Base-by-base conservation (phyloP, 2,329 filamentous ascomycete species). In the Xylariaceae sp. region DNA sequence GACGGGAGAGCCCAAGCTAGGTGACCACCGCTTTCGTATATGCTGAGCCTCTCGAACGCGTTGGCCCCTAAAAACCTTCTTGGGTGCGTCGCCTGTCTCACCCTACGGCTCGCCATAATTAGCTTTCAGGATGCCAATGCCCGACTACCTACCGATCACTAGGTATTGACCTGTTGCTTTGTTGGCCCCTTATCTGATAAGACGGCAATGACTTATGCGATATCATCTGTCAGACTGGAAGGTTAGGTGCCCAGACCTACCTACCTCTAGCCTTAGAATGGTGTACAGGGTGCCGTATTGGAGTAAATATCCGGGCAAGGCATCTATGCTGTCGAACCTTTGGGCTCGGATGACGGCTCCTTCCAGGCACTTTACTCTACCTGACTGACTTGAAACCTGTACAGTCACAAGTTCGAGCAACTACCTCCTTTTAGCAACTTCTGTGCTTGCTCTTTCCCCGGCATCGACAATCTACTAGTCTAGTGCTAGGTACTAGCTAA, bases 281-380 rank as follows among this genome's bases (percentile, higher is more conserved):
- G n/a, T n/a, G n/a, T n/a, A n/a, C n/a, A n/a, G n/a, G n/a, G n/a
- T n/a, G n/a, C n/a, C n/a, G n/a, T n/a, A n/a, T n/a, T n/a, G n/a
- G n/a, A n/a, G n/a, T n/a, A n/a, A n/a, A 31, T 34, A 17, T 28
- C n/a, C n/a, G n/a, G 18, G 14, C 34, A 39, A 26, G 34, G 31
- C 39, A 15, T 34, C 2, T 26, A 30, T 34, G 39, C 7, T 37
- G 31, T 43, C 36, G 13, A 41, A 41, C 34, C 39, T 43, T 41
- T 28, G 14, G 34, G 28, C 23, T 24, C 36, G 13, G 35, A n/a
- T n/a, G n/a, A n/a, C n/a, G n/a, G n/a, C n/a, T 17, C 43, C 40
- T 40, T 48, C 34, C 31, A 36, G 43, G 23, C 36, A n/a, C n/a
- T n/a, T n/a, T n/a, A n/a, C n/a, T n/a, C n/a, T n/a, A n/a, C n/a